These are phyloP conservation scores for Coemansia sp. DNA, from an alignment of 192 early-diverging fungal species.

Conservation along the genomic window DNA sequence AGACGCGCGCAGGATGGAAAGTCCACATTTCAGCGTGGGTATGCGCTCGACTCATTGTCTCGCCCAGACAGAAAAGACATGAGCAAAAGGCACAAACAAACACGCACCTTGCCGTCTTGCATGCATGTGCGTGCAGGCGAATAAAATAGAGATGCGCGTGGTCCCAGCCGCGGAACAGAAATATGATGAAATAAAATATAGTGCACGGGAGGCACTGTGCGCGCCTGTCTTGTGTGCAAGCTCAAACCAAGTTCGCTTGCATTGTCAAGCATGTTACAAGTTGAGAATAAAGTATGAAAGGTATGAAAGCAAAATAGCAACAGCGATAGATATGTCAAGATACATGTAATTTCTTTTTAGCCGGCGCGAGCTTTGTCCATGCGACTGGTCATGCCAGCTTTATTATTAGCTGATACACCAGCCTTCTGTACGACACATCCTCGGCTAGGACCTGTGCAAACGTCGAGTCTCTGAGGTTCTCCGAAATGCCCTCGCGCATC, in stretches of 20 bases:
- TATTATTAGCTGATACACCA: constrained; percentile 65
- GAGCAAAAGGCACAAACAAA: background rate
- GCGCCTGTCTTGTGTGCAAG: background rate
- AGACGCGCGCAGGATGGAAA: background rate
- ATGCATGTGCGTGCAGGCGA: background rate
- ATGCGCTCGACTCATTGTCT: background rate
- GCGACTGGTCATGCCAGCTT: constrained; percentile 32
- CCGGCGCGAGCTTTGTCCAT: background rate
- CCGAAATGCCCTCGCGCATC: constrained; percentile 87
- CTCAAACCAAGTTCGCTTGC: too few relatives aligned
- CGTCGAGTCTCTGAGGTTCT: constrained; percentile 85
- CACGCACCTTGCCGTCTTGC: constrained; percentile 3
- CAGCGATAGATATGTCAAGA: background rate
- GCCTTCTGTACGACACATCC: constrained; percentile 88
- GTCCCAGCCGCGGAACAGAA: background rate
- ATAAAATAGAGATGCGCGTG: background rate
- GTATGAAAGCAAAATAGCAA: background rate
- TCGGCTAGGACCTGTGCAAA: constrained; percentile 86
- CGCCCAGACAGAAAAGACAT: background rate
- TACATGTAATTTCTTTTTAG: background rate
- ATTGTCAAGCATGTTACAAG: constrained; percentile 4
- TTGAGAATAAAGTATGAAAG: background rate
- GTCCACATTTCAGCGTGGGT: background rate
- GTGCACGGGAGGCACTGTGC: background rate
- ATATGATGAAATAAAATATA: background rate